These are phyloP conservation scores for Bipolaris zeicola DNA, from an alignment of 2,329 filamentous ascomycete genomes.

Conservation along the genomic window DNA sequence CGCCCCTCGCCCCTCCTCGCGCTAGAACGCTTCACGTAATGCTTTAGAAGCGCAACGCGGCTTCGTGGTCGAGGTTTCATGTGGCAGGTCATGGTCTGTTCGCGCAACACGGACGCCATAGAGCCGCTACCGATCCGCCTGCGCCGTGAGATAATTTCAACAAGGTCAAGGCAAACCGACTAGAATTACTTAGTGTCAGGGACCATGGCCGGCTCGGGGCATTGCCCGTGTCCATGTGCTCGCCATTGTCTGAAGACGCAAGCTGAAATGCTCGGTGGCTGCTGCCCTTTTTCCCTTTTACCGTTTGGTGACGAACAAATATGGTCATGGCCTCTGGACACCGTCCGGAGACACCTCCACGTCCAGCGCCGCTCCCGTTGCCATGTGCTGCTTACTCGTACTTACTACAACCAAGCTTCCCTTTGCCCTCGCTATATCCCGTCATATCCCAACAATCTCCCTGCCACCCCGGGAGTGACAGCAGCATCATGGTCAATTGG, in stretches of 20 bases:
- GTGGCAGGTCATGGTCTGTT: conserved; percentile 27
- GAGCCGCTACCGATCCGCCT: conserved; percentile 28
- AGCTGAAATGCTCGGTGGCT: neutral
- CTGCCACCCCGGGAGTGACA: conserved; percentile 6
- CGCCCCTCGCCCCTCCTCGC: conserved; percentile 28
- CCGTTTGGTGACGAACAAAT: neutral
- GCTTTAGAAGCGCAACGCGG: conserved; percentile 39
- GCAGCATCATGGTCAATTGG: conserved; percentile 6
- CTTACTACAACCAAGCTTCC: conserved; percentile 1
- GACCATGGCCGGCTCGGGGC: neutral
- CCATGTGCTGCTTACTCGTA: neutral
- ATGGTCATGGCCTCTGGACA: conserved; percentile 1
- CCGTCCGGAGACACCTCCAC: conserved; percentile 12
- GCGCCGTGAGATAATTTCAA: conserved; percentile 33
- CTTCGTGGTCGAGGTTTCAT: conserved; percentile 39
- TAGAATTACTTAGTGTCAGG: conserved; percentile 6
- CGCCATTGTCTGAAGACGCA: neutral
- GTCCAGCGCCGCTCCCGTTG: conserved; percentile 8
- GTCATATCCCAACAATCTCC: conserved; percentile 7
- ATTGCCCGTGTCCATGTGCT: conserved; percentile 4
- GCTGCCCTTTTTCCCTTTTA: neutral
- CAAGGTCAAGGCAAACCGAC: conserved; percentile 5
- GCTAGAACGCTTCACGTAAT: conserved; percentile 43
- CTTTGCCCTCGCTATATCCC: neutral
- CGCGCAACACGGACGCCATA: conserved; percentile 31